phyloP scores from a whole-genome alignment of 306 rosid species.

The Cucurbita argyrosperma region DNA sequence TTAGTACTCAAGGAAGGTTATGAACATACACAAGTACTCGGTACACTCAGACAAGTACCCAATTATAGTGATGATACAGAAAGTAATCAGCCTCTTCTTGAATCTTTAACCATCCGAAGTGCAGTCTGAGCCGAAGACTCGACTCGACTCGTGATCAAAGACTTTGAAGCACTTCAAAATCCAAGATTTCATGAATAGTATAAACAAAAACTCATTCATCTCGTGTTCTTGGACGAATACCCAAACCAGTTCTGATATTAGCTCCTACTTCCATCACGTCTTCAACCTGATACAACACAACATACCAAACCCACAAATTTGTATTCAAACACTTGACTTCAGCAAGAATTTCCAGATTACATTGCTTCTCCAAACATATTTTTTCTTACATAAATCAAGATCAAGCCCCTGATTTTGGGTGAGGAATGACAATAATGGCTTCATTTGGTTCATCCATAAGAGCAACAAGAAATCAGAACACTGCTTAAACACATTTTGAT shows the following conservation, averaged over 20 bases:
- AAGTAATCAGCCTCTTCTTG: background rate
- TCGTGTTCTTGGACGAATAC: conserved; percentile 36
- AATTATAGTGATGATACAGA: background rate
- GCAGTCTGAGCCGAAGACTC: background rate
- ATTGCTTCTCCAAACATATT: background rate
- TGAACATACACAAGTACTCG: background rate
- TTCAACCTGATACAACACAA: conserved; percentile 30
- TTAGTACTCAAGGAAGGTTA: background rate
- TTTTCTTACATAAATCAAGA: background rate
- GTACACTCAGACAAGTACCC: background rate
- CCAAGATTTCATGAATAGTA: background rate
- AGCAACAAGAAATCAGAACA: background rate
- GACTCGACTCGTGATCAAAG: background rate
- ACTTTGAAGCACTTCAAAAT: too few relatives aligned
- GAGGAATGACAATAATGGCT: background rate
- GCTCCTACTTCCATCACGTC: conserved; percentile 58
- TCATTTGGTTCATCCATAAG: background rate
- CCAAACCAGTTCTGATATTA: conserved; percentile 45
- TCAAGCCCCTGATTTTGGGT: background rate
- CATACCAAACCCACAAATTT: background rate
- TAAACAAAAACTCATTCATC: conserved; percentile 12
- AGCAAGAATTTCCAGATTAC: background rate
- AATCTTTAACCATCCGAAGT: background rate
- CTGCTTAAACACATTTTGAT: too few relatives aligned
- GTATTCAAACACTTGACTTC: background rate